Conservation (phyloP, 345 rosid genomes). For the Sapria himalayana region DNA sequence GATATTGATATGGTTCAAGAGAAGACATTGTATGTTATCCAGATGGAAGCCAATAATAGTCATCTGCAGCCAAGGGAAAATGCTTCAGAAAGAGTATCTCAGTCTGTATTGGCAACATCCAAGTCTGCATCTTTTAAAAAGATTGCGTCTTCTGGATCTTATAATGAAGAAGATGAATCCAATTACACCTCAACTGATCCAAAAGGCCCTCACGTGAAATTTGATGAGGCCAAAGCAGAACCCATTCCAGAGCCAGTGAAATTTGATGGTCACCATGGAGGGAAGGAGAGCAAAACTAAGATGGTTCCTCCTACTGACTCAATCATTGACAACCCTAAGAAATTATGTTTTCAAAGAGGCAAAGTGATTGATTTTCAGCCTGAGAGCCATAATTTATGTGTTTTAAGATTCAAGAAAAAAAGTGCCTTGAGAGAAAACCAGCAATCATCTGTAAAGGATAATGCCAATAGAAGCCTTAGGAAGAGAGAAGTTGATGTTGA, state of each 20-base stretch:
- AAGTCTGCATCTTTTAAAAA: conserved; percentile 8
- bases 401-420: conserved; percentile 47
- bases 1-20: conserved; percentile 20
- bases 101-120: conserved; percentile 7
- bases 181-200: conserved; percentile 16
- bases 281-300: conserved; percentile 12
- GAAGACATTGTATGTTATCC: conserved; percentile 45
- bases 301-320: conserved; percentile 10
- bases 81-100: conserved; percentile 17
- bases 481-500: conserved; percentile 17
- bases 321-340: conserved; percentile 17
- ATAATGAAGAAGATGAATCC: conserved; percentile 16
- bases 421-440: conserved; percentile 19
- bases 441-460: conserved; percentile 15
- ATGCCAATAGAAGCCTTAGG: conserved; percentile 22
- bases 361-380: conserved; percentile 30
- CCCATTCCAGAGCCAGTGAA: conserved; percentile 9
- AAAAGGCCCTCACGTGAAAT: conserved; percentile 20
- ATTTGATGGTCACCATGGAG: conserved; percentile 10
- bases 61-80: conserved; percentile 14
- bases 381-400: conserved; percentile 31
- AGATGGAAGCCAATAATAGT: conserved; percentile 26
- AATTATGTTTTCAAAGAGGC: conserved; percentile 44
- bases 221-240: conserved; percentile 15
- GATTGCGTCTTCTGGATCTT: conserved; percentile 13